A percentile compares a stretch with the other conserved stretches of the same genome.
Conservation (phyloP, 2,329 filamentous ascomycete species). For the Aaosphaeria pasadenensis region DNA sequence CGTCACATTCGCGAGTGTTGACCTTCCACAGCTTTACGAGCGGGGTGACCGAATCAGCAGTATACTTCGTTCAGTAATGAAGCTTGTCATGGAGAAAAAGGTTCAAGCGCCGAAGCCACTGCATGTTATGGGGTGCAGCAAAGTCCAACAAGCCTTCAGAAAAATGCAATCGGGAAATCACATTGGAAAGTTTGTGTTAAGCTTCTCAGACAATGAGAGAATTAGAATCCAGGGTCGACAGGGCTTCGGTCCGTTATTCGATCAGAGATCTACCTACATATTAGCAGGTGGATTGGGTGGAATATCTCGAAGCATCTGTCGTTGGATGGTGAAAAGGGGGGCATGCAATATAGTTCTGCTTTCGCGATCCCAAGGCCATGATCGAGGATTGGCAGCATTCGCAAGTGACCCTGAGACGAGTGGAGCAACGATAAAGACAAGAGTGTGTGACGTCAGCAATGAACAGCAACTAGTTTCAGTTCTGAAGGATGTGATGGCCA, state of each 20-base stretch:
- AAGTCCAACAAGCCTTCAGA: conserved; percentile 14
- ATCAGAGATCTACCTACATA: conserved; percentile 6
- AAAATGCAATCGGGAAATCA: conserved; percentile 13
- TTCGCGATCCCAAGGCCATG: conserved; percentile 3
- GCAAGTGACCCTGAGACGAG: background rate
- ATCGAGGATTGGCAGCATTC: background rate
- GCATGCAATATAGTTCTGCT: conserved; percentile 12
- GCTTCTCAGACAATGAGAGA: background rate
- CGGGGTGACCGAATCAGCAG: background rate
- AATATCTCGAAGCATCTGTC: conserved; percentile 3
- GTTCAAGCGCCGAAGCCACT: conserved; percentile 5
- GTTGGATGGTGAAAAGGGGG: conserved; percentile 13
- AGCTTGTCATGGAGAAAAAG: background rate
- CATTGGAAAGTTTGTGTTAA: conserved; percentile 11
- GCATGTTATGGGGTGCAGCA: conserved; percentile 3
- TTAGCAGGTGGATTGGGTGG: conserved; percentile 11
- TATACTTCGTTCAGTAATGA: conserved; percentile 1
- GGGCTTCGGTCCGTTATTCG: too few species aligned
- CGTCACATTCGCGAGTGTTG: conserved; percentile 16
- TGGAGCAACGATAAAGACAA: background rate
- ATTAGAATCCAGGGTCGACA: background rate
- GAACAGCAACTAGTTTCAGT: conserved; percentile 4
- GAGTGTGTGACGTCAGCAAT: conserved; percentile 16
- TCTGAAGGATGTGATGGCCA: conserved; percentile 9
- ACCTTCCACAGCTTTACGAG: conserved; percentile 3